These are phyloP conservation scores for Zoysia japonica DNA, from an alignment of 176 grass and related monocot species.

Conservation along the genomic window DNA sequence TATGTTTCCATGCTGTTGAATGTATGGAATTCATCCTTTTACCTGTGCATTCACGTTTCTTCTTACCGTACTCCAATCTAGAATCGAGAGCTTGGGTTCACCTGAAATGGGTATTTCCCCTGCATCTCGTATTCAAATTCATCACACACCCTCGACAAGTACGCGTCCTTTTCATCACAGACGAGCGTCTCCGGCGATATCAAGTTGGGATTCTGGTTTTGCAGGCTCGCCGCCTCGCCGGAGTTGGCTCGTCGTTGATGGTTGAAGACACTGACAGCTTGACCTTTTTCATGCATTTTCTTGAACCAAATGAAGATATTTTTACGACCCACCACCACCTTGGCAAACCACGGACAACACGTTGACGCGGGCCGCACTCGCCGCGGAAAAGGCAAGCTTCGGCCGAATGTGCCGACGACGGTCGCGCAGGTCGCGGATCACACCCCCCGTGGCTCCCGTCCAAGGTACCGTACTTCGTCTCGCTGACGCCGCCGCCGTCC, in stretches of 20 bases:
- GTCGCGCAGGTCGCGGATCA: neutral
- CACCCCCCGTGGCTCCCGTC: neutral
- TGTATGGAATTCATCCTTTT: neutral
- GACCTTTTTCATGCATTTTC: no score
- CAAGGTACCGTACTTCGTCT: neutral
- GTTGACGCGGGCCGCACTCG: neutral
- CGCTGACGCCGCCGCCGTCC: neutral
- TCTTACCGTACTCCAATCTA: neutral
- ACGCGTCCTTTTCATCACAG: no score
- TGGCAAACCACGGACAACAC: neutral
- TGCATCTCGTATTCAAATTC: no score
- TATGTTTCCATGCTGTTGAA: neutral
- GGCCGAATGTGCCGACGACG: constrained; percentile 15
- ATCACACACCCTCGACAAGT: no score
- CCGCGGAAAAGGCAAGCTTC: neutral
- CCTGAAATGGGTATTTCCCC: no score
- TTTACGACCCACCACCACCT: neutral
- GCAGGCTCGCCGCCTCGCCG: no score
- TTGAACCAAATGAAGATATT: neutral
- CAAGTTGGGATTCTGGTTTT: no score
- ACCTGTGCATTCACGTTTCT: neutral
- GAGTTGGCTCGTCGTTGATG: no score
- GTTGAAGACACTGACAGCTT: no score
- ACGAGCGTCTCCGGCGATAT: no score
- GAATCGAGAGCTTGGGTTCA: neutral